These are phyloP conservation scores for Fusarium devonianum DNA, from an alignment of 2,329 filamentous ascomycete species.

Conservation along the genomic window DNA sequence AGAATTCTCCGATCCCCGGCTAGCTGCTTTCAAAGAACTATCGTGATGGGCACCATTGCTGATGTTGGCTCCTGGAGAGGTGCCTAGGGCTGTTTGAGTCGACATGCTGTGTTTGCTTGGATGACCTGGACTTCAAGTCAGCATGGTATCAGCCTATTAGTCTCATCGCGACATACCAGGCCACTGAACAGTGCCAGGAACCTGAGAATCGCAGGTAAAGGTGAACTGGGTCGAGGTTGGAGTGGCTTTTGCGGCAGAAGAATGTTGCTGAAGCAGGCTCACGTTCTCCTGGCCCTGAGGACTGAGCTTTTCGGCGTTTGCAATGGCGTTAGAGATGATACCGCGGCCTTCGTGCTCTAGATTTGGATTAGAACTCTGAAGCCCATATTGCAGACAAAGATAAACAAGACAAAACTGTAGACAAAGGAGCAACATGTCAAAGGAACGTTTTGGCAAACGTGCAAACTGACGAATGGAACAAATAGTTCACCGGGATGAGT, in stretches of 20 bases:
- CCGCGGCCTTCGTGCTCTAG: constrained; percentile 63
- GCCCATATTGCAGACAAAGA: background rate
- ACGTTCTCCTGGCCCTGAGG: constrained; percentile 77
- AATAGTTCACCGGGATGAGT: background rate
- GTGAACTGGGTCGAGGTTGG: constrained; percentile 90
- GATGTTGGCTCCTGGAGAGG: constrained; percentile 20
- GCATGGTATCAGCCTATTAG: background rate
- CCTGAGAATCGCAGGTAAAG: constrained; percentile 92
- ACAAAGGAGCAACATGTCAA: background rate
- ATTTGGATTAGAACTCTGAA: constrained; percentile 17
- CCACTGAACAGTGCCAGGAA: constrained; percentile 79
- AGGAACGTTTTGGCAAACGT: background rate
- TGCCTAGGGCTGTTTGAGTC: constrained; percentile 24
- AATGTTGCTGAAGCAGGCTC: constrained; percentile 77
- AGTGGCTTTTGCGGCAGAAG: constrained; percentile 62
- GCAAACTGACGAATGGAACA: background rate
- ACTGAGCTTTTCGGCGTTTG: constrained; percentile 78
- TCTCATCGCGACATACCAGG: constrained; percentile 57
- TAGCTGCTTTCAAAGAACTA: constrained; percentile 46
- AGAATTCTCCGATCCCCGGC: constrained; percentile 38
- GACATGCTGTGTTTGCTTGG: constrained; percentile 34
- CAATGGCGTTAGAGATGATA: constrained; percentile 92
- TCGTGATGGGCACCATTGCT: constrained; percentile 42
- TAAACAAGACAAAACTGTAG: background rate
- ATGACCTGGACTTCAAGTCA: constrained; percentile 36